A percentile compares a stretch with the other conserved stretches of the same genome.
Evolutionary conservation across 2,329 filamentous ascomycete species (phyloP).

Genomic region (Triangularia verruculosa): DNA sequence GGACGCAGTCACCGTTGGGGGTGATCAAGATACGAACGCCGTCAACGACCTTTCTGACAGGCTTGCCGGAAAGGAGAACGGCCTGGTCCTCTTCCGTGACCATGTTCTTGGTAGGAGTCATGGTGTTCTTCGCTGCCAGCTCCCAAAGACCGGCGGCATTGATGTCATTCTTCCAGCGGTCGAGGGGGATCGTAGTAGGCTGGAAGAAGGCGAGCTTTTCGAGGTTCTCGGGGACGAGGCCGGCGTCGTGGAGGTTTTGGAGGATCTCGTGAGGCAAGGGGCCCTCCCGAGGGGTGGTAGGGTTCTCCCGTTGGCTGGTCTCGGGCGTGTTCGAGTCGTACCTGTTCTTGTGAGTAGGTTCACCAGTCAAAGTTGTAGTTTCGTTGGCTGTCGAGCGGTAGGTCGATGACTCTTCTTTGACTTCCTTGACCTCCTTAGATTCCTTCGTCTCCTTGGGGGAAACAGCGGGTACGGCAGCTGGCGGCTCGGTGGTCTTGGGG

Average conservation of each 20-base stretch:
- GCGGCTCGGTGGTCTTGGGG: conserved; percentile 26
- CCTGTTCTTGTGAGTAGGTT: conserved; percentile 23
- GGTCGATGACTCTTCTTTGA: conserved; percentile 29
- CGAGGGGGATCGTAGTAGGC: conserved; percentile 34
- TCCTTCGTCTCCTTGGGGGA: conserved; percentile 25
- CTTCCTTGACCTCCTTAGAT: conserved; percentile 22
- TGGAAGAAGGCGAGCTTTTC: conserved; percentile 43
- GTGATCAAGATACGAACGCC: conserved; percentile 69
- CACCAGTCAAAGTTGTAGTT: conserved; percentile 29
- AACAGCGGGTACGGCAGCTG: conserved; percentile 17
- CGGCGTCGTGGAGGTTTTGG: conserved; percentile 33
- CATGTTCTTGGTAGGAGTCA: conserved; percentile 44
- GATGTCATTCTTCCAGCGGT: conserved; percentile 31
- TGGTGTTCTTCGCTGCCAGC: conserved; percentile 27
- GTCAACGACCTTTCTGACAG: conserved; percentile 61
- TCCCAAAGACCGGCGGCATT: conserved; percentile 13
- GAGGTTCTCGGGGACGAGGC: conserved; percentile 32
- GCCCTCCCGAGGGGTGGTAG: background rate
- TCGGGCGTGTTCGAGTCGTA: conserved; percentile 31
- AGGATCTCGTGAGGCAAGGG: conserved; percentile 38
- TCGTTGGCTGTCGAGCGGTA: conserved; percentile 30
- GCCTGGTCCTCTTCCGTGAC: conserved; percentile 55
- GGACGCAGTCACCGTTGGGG: conserved; percentile 72
- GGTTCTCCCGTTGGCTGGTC: conserved; percentile 15
- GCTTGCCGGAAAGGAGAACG: conserved; percentile 52